Conservation (phyloP, 805 yeast species). For the Candida nemodendra region DNA sequence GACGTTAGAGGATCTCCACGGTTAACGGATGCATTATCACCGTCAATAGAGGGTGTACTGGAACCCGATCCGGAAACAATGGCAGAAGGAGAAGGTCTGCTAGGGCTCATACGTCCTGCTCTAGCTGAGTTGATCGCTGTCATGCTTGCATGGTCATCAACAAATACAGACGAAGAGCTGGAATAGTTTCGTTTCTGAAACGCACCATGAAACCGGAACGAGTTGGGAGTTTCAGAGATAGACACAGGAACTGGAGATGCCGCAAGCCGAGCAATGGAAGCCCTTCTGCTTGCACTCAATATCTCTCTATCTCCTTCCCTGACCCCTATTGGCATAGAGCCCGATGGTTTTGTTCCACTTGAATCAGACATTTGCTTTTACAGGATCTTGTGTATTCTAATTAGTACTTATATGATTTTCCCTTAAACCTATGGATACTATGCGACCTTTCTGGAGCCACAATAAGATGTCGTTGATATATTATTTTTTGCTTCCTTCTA, state of each 20-base stretch:
- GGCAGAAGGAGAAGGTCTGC: conserved; percentile 12
- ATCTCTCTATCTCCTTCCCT: conserved; percentile 6
- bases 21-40: conserved; percentile 7
- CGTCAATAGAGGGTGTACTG: conserved; percentile 9
- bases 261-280: conserved; percentile 35
- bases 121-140: conserved; percentile 2
- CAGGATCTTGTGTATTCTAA: no score
- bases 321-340: conserved; percentile 11
- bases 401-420: no score
- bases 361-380: no score
- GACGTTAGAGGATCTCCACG: conserved; percentile 6
- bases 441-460: no score
- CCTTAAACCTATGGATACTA: no score
- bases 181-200: conserved; percentile 21
- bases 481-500: no score
- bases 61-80: conserved; percentile 23
- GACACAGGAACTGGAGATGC: conserved; percentile 25
- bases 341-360: conserved; percentile 1
- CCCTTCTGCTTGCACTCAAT: conserved; percentile 25
- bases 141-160: conserved; percentile 17
- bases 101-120: conserved; percentile 1
- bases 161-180: conserved; percentile 23
- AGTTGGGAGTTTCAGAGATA: conserved; percentile 12
- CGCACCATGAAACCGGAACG: conserved; percentile 11
- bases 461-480: no score